Evolutionary conservation across 129 eudicot species (phyloP).

Genomic region (Centella asiatica): DNA sequence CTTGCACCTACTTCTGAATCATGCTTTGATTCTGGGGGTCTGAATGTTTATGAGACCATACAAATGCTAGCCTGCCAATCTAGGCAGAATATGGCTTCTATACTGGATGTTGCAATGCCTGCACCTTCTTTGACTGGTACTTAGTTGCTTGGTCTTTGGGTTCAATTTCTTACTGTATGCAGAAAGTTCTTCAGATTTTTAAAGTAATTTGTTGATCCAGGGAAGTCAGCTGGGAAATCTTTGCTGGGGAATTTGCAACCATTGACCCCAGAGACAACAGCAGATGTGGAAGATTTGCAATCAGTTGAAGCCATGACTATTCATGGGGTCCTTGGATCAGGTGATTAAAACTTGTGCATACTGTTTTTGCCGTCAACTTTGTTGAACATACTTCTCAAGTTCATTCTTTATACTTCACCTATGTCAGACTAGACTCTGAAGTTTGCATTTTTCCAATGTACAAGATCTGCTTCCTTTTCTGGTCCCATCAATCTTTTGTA

Average conservation of each 20-base stretch:
- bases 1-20: conserved; percentile 45
- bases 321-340: conserved; percentile 68
- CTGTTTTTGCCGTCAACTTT: background rate
- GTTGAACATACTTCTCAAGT: background rate
- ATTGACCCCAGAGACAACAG: conserved; percentile 66
- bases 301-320: conserved; percentile 58
- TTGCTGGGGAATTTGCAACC: conserved; percentile 50
- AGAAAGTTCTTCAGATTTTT: background rate
- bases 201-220: conserved; percentile 24
- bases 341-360: conserved; percentile 20
- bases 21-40: conserved; percentile 38
- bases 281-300: conserved; percentile 61
- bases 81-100: conserved; percentile 64
- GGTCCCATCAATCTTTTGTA: background rate
- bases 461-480: background rate
- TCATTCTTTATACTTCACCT: background rate
- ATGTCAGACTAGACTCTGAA: background rate
- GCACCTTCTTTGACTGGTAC: conserved; percentile 71
- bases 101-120: conserved; percentile 73
- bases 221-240: conserved; percentile 30
- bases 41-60: conserved; percentile 46
- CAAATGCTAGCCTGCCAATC: conserved; percentile 70
- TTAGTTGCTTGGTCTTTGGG: background rate
- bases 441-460: background rate
- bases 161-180: background rate